Percentiles rank a stretch among this genome's conserved stretches.
These are phyloP conservation scores for Penicillium expansum DNA, from an alignment of 2,329 filamentous ascomycete species.

Conservation along the genomic window DNA sequence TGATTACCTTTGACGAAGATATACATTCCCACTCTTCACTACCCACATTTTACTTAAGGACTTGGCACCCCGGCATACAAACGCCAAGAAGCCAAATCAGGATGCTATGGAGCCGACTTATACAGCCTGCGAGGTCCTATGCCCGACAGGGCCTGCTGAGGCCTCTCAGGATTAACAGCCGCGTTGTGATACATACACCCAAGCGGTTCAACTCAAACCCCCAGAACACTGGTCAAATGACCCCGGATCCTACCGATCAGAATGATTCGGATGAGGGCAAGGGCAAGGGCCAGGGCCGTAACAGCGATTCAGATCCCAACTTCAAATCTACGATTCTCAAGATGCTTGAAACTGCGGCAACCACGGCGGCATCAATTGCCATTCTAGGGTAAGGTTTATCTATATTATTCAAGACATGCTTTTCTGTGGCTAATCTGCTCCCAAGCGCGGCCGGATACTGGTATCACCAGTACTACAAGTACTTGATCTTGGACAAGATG, in stretches of 20 bases:
- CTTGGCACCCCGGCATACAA: not conserved
- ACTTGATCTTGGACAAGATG: slow-evolving; percentile 88
- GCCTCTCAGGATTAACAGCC: slow-evolving; percentile 10
- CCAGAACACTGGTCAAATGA: slow-evolving; percentile 21
- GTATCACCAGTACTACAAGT: slow-evolving; percentile 85
- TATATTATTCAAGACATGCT: not conserved
- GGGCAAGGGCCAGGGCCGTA: slow-evolving; percentile 20
- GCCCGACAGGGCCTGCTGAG: slow-evolving; percentile 19
- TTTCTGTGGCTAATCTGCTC: slow-evolving; percentile 15
- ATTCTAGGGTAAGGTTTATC: slow-evolving; percentile 57
- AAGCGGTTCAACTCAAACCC: slow-evolving; percentile 27
- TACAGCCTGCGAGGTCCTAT: slow-evolving; percentile 21
- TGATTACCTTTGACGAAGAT: not conserved
- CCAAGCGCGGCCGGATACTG: slow-evolving; percentile 63
- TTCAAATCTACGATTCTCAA: slow-evolving; percentile 50
- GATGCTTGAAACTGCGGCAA: slow-evolving; percentile 72
- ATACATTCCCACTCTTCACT: not conserved
- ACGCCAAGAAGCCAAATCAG: slow-evolving; percentile 9
- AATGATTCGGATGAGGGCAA: slow-evolving; percentile 30
- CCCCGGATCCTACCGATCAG: slow-evolving; percentile 31
- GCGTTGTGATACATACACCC: slow-evolving; percentile 11
- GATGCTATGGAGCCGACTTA: slow-evolving; percentile 29
- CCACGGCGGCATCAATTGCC: slow-evolving; percentile 70
- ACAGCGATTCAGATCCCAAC: slow-evolving; percentile 29
- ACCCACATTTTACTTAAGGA: not conserved